Base-by-base conservation (phyloP, 176 grass and related monocot species). In the Hsuehochloa calcarea region DNA sequence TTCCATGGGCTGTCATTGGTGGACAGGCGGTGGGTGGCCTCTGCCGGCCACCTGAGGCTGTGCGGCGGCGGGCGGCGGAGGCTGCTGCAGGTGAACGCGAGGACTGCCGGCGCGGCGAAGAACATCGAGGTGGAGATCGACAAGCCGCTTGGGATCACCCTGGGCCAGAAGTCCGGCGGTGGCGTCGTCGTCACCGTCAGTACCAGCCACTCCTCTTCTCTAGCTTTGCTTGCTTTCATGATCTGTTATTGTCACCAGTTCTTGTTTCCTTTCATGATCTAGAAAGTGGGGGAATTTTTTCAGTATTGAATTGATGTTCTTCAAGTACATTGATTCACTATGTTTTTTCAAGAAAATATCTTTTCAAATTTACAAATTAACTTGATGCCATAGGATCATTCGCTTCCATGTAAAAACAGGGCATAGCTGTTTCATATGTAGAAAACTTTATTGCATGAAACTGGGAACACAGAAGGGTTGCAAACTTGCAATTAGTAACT, bases 101-200 rank as follows among this genome's bases (percentile, higher is more conserved):
- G 79, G 78, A 89, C 96, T 0, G 88, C 93, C 2, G 82, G 90
- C 19, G 69, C 93, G 0, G 74, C 93, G 5, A 99, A 99, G 92
- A 94, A 87, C 79, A 95, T 96, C 20, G 96, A 99, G 88, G 93
- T 89, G 20, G 96, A 99, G 59, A 93, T 99, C 25, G 96, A 96
- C 79, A 99, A 99, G 90, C 96, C 96, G 7, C 93, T 99, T 6
- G 96, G 96, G 6, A 67, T 99, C 62, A 83, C 91, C 23, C 82
- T 99, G 70, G 93, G 96, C 23, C 96, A 99, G 93, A 99, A 99
- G 51, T 40, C 96, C 13, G 80, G 68, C 29, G 96, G 96, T 5
- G 93, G 93, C n/a, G 91, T 99, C 86, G 59, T 94, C 44, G 92
- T 99, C 70, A 94, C 91, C 8, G 93, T 99, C 70, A 90, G 93